Base-by-base conservation (phyloP, 352 stramenopile species). In the Peronospora tabacina region DNA sequence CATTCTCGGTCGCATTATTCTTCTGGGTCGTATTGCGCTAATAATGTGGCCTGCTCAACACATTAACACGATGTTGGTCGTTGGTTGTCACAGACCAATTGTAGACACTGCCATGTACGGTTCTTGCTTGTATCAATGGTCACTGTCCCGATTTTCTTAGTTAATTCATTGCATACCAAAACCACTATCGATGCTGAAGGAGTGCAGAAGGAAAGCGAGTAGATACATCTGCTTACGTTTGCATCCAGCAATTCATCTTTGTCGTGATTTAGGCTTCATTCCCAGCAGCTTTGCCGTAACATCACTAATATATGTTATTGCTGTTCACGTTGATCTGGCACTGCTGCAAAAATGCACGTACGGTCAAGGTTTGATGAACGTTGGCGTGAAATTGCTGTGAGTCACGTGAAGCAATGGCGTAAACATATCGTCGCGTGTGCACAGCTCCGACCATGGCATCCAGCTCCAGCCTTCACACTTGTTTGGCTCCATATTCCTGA, bases 391-490 rank as follows among this genome's bases (percentile, higher is more conserved):
- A 30, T 57, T 38, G 48, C 75, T 86, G 59, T 59, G 70, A 24
- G 71, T 82, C 44, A 87, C 63, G 50, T 92, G 78, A 13, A 68
- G 61, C 40, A 92, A 55, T 33, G 81, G 78, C 46, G 83, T 63
- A 49, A 91, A 91, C 50, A 91, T 72, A 58, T 88, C 77, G 28
- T 83, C 72, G n/a, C 62, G 60, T 29, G 61, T 32, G 22, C 68
- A 59, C 45, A 92, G 55, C 5, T 65, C 61, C n/a, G 52, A 35
- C 72, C 73, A 91, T 2, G 56, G 49, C 47, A 81, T 53, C 78
- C 81, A 91, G 35, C 51, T 50, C 81, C 81, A 91, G 40, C 78
- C 78, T 35, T 82, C 76, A 54, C 82, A 92, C 58, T 92, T 92
- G 70, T 83, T 47, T 1, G 79, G 78, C 63, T 92, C 82, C 78